Conservation (phyloP, 176 grass and related monocot genomes). For the Oryza meridionalis region DNA sequence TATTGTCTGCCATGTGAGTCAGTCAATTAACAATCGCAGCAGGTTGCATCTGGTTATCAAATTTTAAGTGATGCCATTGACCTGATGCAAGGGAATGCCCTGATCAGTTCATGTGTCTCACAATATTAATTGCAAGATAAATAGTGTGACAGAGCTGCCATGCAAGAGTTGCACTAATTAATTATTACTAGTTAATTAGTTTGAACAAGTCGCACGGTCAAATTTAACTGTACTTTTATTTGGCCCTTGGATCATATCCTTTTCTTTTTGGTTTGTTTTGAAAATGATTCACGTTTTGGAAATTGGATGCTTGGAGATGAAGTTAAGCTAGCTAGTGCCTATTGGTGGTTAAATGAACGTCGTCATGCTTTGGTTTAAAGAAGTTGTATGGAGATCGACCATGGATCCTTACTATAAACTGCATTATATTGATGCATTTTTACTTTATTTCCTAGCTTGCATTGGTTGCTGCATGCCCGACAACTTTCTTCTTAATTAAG, state of each 20-base stretch:
- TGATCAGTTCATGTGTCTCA: background rate
- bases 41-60: background rate
- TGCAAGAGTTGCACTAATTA: too few species aligned
- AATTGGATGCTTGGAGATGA: conserved; percentile 27
- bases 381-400: background rate
- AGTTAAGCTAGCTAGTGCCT: background rate
- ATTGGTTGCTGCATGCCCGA: background rate
- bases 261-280: background rate
- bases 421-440: background rate
- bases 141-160: too few species aligned
- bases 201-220: background rate
- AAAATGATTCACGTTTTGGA: background rate
- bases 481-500: background rate
- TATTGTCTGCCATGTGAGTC: background rate
- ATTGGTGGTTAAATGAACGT: background rate
- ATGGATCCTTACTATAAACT: background rate
- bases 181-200: background rate
- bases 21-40: too few species aligned
- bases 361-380: background rate
- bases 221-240: background rate
- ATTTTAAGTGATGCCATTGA: background rate
- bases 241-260: background rate
- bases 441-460: too few species aligned
- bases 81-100: background rate
- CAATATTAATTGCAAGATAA: background rate